A percentile compares a stretch with the other conserved stretches of the same genome.
These are phyloP conservation scores for Scutellaria minor DNA, from an alignment of 257 asterid genomes.

Conservation along the genomic window DNA sequence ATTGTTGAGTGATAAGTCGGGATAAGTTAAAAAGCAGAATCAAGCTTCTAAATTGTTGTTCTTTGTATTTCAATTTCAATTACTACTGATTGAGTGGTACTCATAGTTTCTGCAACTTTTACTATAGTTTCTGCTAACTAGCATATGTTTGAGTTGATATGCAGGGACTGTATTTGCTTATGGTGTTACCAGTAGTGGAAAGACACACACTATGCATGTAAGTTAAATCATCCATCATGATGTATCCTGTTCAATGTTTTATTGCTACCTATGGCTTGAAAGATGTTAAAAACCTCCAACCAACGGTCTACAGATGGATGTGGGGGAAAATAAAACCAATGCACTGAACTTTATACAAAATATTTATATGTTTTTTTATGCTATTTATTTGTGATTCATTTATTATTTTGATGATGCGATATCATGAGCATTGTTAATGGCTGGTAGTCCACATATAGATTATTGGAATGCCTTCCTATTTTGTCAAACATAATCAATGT, in stretches of 20 bases:
- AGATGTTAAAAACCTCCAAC: constrained; percentile 25
- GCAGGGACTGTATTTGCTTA: constrained; percentile 99
- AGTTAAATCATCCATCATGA: constrained; percentile 43
- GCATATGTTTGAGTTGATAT: constrained; percentile 37
- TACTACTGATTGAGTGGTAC: neutral
- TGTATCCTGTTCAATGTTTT: constrained; percentile 26
- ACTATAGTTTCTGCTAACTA: constrained; percentile 23
- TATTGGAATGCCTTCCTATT: constrained; percentile 18
- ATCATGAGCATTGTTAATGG: neutral
- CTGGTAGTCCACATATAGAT: constrained; percentile 12
- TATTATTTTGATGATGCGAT: constrained; percentile 9
- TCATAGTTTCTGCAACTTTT: neutral
- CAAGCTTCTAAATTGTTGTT: constrained; percentile 21
- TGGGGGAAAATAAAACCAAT: constrained; percentile 24
- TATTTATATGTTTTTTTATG: neutral
- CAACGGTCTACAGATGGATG: constrained; percentile 4
- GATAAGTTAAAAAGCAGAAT: constrained; percentile 1
- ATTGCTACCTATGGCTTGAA: constrained; percentile 12
- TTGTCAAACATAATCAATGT: neutral
- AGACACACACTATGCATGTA: constrained; percentile 99
- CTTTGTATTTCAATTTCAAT: constrained; percentile 21
- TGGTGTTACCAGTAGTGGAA: constrained; percentile 99
- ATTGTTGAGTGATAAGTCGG: constrained; percentile 16
- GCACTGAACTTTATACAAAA: neutral
- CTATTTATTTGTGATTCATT: constrained; percentile 7